phyloP scores from a whole-genome alignment of 805 yeast species.

The Metschnikowia chrysomelidarum region DNA sequence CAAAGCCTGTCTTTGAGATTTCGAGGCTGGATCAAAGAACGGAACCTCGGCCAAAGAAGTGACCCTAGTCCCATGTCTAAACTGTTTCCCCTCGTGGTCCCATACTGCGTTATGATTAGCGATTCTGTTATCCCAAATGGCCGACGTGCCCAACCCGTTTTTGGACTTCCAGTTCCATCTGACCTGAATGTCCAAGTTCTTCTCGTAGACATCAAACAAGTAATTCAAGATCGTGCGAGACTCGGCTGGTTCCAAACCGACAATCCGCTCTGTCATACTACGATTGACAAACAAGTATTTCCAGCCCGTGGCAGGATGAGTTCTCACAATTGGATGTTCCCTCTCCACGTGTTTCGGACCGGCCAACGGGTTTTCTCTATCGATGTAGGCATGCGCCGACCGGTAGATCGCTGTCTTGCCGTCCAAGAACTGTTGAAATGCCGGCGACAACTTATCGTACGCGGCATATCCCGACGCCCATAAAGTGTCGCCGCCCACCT shows the following conservation, averaged over 20 bases:
- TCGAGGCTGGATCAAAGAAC: conserved; percentile 46
- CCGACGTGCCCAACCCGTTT: conserved; percentile 47
- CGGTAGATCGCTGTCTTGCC: conserved; percentile 48
- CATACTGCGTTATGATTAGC: conserved; percentile 54
- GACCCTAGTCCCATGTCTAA: conserved; percentile 41
- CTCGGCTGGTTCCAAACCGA: conserved; percentile 30
- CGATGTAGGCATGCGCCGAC: conserved; percentile 39
- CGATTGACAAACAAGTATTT: conserved; percentile 30
- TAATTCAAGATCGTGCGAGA: conserved; percentile 18
- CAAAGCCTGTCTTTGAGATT: conserved; percentile 52
- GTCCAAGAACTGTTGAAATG: conserved; percentile 49
- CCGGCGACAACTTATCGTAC: conserved; percentile 53
- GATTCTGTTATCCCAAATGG: conserved; percentile 60
- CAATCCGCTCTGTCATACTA: conserved; percentile 30
- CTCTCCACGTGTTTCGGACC: conserved; percentile 30
- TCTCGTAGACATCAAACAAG: conserved; percentile 19
- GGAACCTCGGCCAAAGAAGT: conserved; percentile 54
- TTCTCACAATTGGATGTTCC: conserved; percentile 31
- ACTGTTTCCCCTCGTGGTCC: conserved; percentile 45
- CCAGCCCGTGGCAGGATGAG: conserved; percentile 36
- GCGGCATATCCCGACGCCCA: conserved; percentile 61
- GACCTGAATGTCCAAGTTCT: conserved; percentile 50
- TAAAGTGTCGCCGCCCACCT: conserved; percentile 55
- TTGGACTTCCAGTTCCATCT: conserved; percentile 20
- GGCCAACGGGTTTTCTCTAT: conserved; percentile 32